These are phyloP conservation scores for Alternaria consortialis DNA, from an alignment of 2,329 filamentous ascomycete genomes.

Conservation along the genomic window DNA sequence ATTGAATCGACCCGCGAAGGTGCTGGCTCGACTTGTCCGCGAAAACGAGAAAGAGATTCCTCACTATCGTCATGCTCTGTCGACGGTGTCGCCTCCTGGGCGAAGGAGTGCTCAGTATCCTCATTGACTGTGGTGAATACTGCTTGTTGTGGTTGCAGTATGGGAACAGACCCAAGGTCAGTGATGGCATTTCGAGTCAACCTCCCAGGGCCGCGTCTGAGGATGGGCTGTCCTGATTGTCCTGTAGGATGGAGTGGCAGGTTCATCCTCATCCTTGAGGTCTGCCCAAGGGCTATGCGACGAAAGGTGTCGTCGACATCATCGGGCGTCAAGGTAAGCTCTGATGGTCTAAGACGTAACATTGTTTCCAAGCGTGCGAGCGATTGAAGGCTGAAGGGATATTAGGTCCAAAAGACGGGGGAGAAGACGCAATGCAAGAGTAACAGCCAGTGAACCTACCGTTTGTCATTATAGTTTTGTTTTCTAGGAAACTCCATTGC, in stretches of 20 bases:
- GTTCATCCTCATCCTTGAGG: conserved; percentile 12
- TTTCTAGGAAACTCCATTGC: background rate
- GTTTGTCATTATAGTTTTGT: background rate
- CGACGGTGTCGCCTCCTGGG: background rate
- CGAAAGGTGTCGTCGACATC: conserved; percentile 48
- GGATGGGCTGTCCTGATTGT: conserved; percentile 26
- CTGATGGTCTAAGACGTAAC: conserved; percentile 49
- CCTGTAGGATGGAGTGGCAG: conserved; percentile 13
- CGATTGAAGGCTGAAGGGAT: conserved; percentile 13
- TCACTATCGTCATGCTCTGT: conserved; percentile 13
- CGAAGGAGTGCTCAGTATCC: conserved; percentile 10
- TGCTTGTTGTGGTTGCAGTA: conserved; percentile 38
- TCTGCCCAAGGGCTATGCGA: conserved; percentile 40
- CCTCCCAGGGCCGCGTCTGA: conserved; percentile 44
- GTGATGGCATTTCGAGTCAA: conserved; percentile 43
- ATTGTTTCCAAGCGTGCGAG: conserved; percentile 30
- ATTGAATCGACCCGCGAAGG: background rate
- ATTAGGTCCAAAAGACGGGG: conserved; percentile 22
- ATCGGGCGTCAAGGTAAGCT: conserved; percentile 48
- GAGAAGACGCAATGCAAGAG: background rate
- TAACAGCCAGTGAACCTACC: background rate
- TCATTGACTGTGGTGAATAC: conserved; percentile 29
- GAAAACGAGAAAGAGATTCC: background rate
- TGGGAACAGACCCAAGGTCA: conserved; percentile 35
- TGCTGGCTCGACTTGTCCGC: conserved; percentile 3